phyloP scores from a whole-genome alignment of 345 rosid species.

The Triadica sebifera region DNA sequence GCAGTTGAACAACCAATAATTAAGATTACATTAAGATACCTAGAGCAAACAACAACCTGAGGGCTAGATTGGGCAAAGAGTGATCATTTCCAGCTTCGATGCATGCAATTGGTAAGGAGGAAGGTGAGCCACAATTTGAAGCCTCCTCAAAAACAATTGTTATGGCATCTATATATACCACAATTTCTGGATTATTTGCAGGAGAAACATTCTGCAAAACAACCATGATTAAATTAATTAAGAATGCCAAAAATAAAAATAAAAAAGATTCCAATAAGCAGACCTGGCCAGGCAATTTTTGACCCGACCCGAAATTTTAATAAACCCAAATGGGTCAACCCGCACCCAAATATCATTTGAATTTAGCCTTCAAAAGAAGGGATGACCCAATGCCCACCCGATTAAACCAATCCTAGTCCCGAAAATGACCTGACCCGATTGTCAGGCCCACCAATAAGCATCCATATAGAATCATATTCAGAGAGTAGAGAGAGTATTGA shows the following conservation, averaged over 20 bases:
- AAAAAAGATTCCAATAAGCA: conserved; percentile 4
- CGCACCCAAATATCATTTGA: too few relatives aligned
- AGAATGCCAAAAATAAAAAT: conserved; percentile 2
- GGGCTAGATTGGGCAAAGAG: conserved; percentile 81
- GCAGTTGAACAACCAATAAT: conserved; percentile 17
- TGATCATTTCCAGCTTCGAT: conserved; percentile 86
- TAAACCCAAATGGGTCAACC: too few relatives aligned
- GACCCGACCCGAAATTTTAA: too few relatives aligned
- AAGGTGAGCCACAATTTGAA: conserved; percentile 61
- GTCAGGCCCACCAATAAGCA: too few relatives aligned
- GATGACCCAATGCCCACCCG: too few relatives aligned
- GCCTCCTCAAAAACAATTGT: conserved; percentile 87
- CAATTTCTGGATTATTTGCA: conserved; percentile 59
- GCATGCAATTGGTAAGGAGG: conserved; percentile 88
- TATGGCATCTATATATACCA: conserved; percentile 81
- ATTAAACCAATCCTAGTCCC: too few relatives aligned
- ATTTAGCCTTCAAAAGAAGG: too few relatives aligned
- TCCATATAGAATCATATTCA: not conserved
- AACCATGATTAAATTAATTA: conserved; percentile 5
- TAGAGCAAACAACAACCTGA: conserved; percentile 56
- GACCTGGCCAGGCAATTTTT: too few relatives aligned
- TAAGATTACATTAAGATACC: conserved; percentile 24
- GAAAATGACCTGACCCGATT: too few relatives aligned
- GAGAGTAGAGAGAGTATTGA: not conserved
- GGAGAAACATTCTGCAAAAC: conserved; percentile 85